A percentile compares a stretch with the other conserved stretches of the same genome.
These are phyloP conservation scores for Blastobotrys attinorum DNA, from an alignment of 805 yeast species.

Conservation along the genomic window DNA sequence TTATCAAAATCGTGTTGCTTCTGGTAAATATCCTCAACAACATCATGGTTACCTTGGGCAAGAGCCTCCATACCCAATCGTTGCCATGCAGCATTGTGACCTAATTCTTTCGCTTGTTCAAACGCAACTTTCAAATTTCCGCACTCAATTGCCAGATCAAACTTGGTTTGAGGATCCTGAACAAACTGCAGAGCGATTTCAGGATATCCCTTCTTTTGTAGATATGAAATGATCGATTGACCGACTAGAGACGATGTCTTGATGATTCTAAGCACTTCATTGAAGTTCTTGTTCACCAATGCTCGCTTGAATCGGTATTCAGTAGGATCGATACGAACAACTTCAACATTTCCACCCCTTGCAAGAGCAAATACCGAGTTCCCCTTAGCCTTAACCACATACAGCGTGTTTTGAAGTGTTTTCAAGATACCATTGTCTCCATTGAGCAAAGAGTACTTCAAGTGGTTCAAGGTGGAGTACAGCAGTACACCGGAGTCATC, in stretches of 20 bases:
- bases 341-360: slow-evolving; percentile 79
- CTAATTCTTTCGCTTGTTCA: slow-evolving; percentile 74
- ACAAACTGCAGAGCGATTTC: slow-evolving; percentile 97
- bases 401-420: slow-evolving; percentile 82
- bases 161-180: slow-evolving; percentile 91
- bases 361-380: slow-evolving; percentile 70
- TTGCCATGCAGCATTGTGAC: slow-evolving; percentile 66
- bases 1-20: slow-evolving; percentile 80
- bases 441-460: slow-evolving; percentile 84
- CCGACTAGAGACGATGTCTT: slow-evolving; percentile 89
- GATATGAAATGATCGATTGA: slow-evolving; percentile 89
- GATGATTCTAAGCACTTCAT: slow-evolving; percentile 85
- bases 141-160: slow-evolving; percentile 91
- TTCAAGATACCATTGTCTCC: slow-evolving; percentile 95
- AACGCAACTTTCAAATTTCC: slow-evolving; percentile 84
- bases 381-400: slow-evolving; percentile 65
- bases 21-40: slow-evolving; percentile 84
- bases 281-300: slow-evolving; percentile 78
- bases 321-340: slow-evolving; percentile 80
- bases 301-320: slow-evolving; percentile 96
- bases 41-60: slow-evolving; percentile 76
- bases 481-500: slow-evolving; percentile 87
- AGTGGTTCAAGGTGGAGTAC: slow-evolving; percentile 91
- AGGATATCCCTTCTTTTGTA: slow-evolving; percentile 93
- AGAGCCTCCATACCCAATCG: slow-evolving; percentile 79